These are phyloP conservation scores for Beta lomatogona DNA, from an alignment of 179 eudicot species.

Conservation along the genomic window DNA sequence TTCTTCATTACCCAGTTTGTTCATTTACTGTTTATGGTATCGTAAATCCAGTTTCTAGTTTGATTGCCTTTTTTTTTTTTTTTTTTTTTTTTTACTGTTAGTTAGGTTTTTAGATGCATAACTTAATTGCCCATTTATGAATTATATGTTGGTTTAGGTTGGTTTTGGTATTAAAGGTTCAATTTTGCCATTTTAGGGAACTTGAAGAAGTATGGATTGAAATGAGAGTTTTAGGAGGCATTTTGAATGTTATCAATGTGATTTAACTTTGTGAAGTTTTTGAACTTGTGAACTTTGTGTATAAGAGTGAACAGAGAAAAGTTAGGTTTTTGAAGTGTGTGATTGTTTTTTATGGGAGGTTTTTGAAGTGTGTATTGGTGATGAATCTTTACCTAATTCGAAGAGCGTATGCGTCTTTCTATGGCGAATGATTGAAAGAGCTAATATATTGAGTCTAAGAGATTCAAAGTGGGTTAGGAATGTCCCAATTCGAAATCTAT, in stretches of 20 bases:
- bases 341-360: too few relatives aligned
- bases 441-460: neutral
- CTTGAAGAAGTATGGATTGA: neutral
- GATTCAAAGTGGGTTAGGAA: neutral
- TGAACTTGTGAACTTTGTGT: neutral
- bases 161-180: neutral
- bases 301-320: neutral
- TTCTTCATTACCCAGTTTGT: constrained; percentile 17
- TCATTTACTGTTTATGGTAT: neutral
- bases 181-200: too few relatives aligned
- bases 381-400: neutral
- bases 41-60: neutral
- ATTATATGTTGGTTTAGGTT: neutral
- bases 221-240: neutral
- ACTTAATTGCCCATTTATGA: neutral
- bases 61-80: neutral
- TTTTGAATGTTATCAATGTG: neutral
- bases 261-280: neutral
- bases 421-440: neutral
- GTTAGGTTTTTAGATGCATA: neutral
- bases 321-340: neutral
- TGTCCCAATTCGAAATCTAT: neutral
- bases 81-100: neutral
- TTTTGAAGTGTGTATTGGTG: neutral
- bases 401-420: neutral